Evolutionary conservation across 2,329 filamentous ascomycete genomes (phyloP), one percentile per base, ranked within the genome.

Genomic region (Fusarium heterosporum): DNA sequence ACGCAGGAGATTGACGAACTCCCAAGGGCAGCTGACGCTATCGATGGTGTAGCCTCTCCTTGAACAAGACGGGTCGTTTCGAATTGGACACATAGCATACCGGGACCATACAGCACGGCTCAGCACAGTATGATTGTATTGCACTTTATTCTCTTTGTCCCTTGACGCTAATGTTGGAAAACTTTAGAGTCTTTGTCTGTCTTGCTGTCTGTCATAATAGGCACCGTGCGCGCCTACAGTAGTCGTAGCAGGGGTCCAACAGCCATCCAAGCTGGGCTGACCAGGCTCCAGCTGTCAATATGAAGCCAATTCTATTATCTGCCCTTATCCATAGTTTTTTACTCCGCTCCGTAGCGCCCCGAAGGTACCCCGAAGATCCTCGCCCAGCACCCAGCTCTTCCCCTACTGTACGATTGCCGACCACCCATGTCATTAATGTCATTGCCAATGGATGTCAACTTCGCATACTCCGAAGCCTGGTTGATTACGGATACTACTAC

Each of bases 211-310:
- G 52, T 55, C 52, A 59, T 40, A 62, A 50, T 19, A 11, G 45
- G 52, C 49, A 49, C 67, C 48, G 54, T 71, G 64, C 55, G 46
- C 57, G 14, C 28, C 28, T 28, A 45, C 39, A 46, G 51, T 30
- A 16, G n/a, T 8, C n/a, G 13, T 62, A 52, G 29, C 53, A 56
- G 47, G 56, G 56, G 16, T 11, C 4, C 16, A 17, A 36, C 9
- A 46, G 64, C 56, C 54, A 46, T 64, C 56, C 54, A 30, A 62
- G 62, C 41, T 45, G 47, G 54, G 52, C 46, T 57, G 41, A 53
- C 55, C 34, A n/a, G 34, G n/a, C 16, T 40, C 48, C 55, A 58
- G 40, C 40, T 58, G 51, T 73, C 66, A 71, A 68, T 58, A 61
- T 55, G 54, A 56, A 38, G 52, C 34, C 52, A 53, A 49, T 62